phyloP scores from a whole-genome alignment of 768 basidiomycete genomes.

The Boletus eberwhitei region DNA sequence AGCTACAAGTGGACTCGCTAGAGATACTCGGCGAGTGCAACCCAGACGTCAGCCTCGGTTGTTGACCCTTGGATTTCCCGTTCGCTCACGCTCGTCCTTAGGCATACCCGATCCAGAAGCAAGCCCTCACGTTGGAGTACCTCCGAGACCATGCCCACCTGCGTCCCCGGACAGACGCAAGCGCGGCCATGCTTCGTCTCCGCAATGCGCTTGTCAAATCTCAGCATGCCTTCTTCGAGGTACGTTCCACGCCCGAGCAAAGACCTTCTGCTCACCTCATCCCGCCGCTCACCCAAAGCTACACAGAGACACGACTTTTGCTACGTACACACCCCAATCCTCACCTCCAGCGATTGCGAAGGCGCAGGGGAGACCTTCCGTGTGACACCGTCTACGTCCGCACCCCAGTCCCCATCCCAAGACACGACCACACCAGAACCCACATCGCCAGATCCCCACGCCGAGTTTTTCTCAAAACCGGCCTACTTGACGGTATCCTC shows the following conservation, averaged over 20 bases:
- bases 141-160: constrained; percentile 85
- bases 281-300: constrained; percentile 15
- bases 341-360: constrained; percentile 92
- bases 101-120: constrained; percentile 92
- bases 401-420: not conserved
- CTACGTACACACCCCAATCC: constrained; percentile 78
- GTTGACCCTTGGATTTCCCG: not conserved
- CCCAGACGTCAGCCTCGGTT: constrained; percentile 42
- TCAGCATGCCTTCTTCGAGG: constrained; percentile 71
- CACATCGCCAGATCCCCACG: constrained; percentile 2
- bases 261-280: not conserved
- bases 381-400: constrained; percentile 38
- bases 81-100: constrained; percentile 28
- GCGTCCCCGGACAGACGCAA: constrained; percentile 72
- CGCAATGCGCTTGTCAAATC: constrained; percentile 55
- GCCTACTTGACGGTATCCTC: constrained; percentile 93
- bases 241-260: constrained; percentile 31
- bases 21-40: constrained; percentile 55
- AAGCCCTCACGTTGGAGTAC: constrained; percentile 72
- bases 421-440: not conserved
- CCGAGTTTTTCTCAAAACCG: constrained; percentile 71
- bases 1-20: constrained; percentile 48
- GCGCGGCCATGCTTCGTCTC: constrained; percentile 73
- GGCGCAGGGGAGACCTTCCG: constrained; percentile 93
- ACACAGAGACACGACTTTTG: constrained; percentile 71